Evolutionary conservation across 345 rosid genomes (phyloP).

Genomic region (Cardamine resedifolia): DNA sequence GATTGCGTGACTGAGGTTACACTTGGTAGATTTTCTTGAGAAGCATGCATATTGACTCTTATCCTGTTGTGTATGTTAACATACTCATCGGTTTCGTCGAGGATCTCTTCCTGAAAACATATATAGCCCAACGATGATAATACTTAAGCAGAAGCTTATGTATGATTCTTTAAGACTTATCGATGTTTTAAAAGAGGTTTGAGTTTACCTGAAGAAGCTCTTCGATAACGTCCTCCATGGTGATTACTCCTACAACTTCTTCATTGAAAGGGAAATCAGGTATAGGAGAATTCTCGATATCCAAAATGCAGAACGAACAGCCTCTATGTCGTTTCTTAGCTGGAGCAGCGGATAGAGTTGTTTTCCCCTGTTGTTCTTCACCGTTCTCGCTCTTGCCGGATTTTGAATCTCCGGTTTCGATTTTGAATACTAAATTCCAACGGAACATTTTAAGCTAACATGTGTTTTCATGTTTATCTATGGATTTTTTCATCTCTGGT

Average conservation of each 20-base stretch:
- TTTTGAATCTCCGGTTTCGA: conserved; percentile 42
- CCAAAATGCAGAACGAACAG: conserved; percentile 88
- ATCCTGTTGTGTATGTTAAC: conserved; percentile 95
- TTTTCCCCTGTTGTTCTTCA: conserved; percentile 48
- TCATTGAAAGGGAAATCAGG: conserved; percentile 68
- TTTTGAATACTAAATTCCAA: conserved; percentile 35
- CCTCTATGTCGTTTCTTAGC: conserved; percentile 88
- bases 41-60: conserved; percentile 74
- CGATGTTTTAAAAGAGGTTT: background rate
- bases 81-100: conserved; percentile 95
- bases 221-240: conserved; percentile 97
- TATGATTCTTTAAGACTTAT: background rate
- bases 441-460: background rate
- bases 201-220: conserved; percentile 90
- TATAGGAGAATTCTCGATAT: conserved; percentile 64
- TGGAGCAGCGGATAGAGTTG: conserved; percentile 54
- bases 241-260: conserved; percentile 85
- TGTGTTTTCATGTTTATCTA: conserved; percentile 5
- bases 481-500: background rate
- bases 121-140: background rate
- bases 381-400: conserved; percentile 43
- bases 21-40: conserved; percentile 50
- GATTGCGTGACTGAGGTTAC: conserved; percentile 39
- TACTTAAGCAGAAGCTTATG: background rate
- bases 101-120: conserved; percentile 78